Conservation (phyloP, 2,329 filamentous ascomycete genomes). For the Aspergillus sp. region DNA sequence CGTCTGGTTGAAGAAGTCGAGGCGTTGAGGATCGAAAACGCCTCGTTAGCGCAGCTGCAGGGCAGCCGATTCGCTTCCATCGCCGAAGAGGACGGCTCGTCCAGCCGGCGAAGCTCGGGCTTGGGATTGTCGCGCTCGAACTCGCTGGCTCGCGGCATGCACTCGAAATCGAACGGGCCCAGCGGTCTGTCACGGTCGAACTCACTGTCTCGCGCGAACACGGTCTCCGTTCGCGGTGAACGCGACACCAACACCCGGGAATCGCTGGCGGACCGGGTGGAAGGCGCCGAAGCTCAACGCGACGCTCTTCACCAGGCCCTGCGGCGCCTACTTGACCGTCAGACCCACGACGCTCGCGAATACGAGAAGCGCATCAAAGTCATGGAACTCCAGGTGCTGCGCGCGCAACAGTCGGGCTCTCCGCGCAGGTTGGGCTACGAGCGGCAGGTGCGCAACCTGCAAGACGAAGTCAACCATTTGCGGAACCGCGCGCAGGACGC, state of each 20-base stretch:
- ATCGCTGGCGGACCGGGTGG: constrained; percentile 72
- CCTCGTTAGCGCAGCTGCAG: constrained; percentile 48
- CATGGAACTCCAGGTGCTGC: constrained; percentile 76
- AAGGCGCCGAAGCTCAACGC: constrained; percentile 89
- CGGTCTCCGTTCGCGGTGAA: constrained; percentile 49
- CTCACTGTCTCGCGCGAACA: constrained; percentile 61
- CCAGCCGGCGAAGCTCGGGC: constrained; percentile 46
- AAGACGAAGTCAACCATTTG: constrained; percentile 80
- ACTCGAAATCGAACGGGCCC: constrained; percentile 41
- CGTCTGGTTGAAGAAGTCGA: constrained; percentile 87
- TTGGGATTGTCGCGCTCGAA: constrained; percentile 64
- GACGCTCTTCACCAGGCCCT: constrained; percentile 88
- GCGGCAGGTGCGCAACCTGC: constrained; percentile 74
- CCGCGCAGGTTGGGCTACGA: constrained; percentile 79
- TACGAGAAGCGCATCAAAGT: constrained; percentile 76
- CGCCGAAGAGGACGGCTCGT: constrained; percentile 55
- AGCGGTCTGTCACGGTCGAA: constrained; percentile 41
- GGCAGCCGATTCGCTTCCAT: constrained; percentile 58
- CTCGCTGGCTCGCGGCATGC: constrained; percentile 59
- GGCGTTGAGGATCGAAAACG: constrained; percentile 55
- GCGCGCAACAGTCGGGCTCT: constrained; percentile 62
- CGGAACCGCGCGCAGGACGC: constrained; percentile 89
- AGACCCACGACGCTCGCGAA: constrained; percentile 79
- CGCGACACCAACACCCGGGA: constrained; percentile 60
- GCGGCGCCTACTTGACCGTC: constrained; percentile 79